Base-by-base conservation (phyloP, 129 eudicot genomes). In the Erigeron canadensis region DNA sequence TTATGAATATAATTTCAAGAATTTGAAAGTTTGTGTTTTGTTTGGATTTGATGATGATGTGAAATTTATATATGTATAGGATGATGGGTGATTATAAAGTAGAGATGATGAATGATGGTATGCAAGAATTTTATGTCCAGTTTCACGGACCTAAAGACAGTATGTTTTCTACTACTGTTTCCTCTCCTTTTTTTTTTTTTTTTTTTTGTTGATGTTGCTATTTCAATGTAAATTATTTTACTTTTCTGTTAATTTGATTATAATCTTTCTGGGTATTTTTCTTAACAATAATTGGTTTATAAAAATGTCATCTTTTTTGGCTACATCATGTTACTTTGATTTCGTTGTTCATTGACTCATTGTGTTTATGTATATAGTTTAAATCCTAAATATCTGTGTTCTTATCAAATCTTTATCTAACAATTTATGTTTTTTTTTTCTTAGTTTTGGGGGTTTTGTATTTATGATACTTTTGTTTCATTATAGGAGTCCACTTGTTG, bases 51-150 rank as follows among this genome's bases (percentile, higher is more conserved):
- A n/a, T 68, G 17, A 16, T 75, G 79, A 65, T 72, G 66, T 70
- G 68, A 40, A 28, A 28, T 28, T 1, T 28, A 28, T 28, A 28
- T 28, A 28, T 28, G 34, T 63, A 13, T 70, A 92, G 98, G 94
- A 92, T 92, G 98, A 92, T 92, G 96, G 91, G 95, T 76, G 97
- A 91, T 77, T 88, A 88, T 72, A 89, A 92, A 82, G 98, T 92
- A 70, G 98, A 92, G 72, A 92, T 83, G 91, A 86, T 92, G 81
- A 89, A 92, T 82, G 98, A 92, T 85, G 88, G 98, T 51, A 85
- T 92, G 91, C 98, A 92, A 59, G 91, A 89, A 78, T 92, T 92
- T 72, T 89, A 82, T 82, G 98, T 92, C 48, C 77, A 88, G 57
- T 92, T 92, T 60, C 89, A 89, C 83, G 98, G 97, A 63, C 97